Evolutionary conservation across 192 early-diverging fungal genomes (phyloP).

Genomic region (Funneliformis geosporum): DNA sequence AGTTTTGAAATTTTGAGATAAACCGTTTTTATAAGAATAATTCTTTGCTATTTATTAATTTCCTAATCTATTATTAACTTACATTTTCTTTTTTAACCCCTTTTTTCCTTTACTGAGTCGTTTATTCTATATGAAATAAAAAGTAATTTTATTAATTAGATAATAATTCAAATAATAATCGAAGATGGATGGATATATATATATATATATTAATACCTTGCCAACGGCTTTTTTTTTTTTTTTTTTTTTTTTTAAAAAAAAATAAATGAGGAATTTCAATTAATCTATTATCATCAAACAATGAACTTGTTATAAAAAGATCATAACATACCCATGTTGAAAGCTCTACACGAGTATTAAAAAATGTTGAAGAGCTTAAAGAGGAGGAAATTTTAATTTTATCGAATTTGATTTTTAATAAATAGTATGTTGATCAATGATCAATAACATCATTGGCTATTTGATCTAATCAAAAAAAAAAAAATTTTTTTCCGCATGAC

Average conservation of each 20-base stretch:
- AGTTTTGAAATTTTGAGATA: too few relatives aligned
- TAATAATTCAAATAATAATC: background rate
- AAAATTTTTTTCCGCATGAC: background rate
- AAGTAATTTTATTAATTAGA: background rate
- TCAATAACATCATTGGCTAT: too few relatives aligned
- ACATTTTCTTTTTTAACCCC: conserved; percentile 98
- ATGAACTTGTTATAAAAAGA: too few relatives aligned
- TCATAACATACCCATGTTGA: background rate
- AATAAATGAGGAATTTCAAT: too few relatives aligned
- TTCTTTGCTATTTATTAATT: too few relatives aligned
- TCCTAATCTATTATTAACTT: conserved; percentile 66
- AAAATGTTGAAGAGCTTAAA: background rate
- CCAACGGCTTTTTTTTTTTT: conserved; percentile 33
- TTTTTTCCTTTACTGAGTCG: conserved; percentile 98
- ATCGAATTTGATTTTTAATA: background rate
- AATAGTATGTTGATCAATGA: too few relatives aligned
- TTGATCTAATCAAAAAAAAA: background rate
- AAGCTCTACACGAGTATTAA: background rate
- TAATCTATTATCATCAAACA: too few relatives aligned
- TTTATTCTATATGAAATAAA: conserved; percentile 49
- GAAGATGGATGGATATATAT: background rate
- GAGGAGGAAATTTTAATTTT: background rate
- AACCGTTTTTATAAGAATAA: too few relatives aligned
- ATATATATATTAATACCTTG: too few relatives aligned
- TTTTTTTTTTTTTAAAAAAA: too few relatives aligned